phyloP scores from a whole-genome alignment of 306 rosid genomes.

The Alnus glutinosa region DNA sequence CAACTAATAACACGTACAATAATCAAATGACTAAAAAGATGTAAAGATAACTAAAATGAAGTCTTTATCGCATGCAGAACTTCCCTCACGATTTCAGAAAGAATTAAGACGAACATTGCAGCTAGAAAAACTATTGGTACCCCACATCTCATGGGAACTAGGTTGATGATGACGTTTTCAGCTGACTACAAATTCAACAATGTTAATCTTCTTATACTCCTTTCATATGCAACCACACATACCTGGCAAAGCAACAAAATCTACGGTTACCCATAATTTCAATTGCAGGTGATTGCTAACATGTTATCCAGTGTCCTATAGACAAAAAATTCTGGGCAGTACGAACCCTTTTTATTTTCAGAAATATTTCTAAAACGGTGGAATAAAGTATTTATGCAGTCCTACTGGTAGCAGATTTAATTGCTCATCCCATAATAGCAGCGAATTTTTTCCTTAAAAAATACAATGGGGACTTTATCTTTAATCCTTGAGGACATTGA shows the following conservation, averaged over 20 bases:
- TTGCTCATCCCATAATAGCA: too few relatives aligned
- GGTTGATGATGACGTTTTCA: not conserved
- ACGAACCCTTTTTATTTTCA: not conserved
- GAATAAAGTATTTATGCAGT: too few relatives aligned
- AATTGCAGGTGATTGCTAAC: not conserved
- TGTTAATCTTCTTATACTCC: not conserved
- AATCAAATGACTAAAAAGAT: not conserved
- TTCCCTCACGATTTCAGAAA: not conserved
- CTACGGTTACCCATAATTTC: not conserved
- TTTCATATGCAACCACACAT: not conserved
- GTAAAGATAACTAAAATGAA: too few relatives aligned
- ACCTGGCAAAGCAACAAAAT: conserved; percentile 6
- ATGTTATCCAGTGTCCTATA: not conserved
- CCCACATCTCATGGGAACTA: not conserved
- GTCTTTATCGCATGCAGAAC: not conserved
- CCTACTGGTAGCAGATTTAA: too few relatives aligned
- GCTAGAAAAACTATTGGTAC: not conserved
- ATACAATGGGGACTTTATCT: not conserved
- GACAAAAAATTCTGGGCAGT: not conserved
- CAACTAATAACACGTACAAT: not conserved
- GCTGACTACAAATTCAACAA: not conserved
- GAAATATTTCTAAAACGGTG: too few relatives aligned
- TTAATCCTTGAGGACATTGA: not conserved
- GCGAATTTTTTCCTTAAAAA: not conserved
- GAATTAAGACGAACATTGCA: not conserved